These are phyloP conservation scores for Immersiporthe knoxdaviesiana DNA, from an alignment of 2,329 filamentous ascomycete genomes.

Conservation along the genomic window DNA sequence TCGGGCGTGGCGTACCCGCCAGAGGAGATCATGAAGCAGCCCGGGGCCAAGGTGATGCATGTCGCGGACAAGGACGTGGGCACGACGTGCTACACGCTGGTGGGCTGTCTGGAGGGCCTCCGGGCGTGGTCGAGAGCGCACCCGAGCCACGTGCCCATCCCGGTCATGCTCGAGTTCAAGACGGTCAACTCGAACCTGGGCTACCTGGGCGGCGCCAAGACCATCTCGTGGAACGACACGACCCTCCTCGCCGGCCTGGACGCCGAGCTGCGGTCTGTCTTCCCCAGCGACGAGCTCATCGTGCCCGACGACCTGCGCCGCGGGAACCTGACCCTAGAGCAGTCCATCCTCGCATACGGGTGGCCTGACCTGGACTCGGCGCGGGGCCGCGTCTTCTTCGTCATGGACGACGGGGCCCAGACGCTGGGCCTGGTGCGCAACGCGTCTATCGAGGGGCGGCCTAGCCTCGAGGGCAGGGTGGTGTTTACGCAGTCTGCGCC, in stretches of 20 bases:
- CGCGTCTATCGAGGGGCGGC: slow-evolving; percentile 41
- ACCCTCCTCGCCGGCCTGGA: slow-evolving; percentile 48
- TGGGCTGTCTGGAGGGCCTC: slow-evolving; percentile 47
- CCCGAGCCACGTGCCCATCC: slow-evolving; percentile 49
- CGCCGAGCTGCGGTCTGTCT: slow-evolving; percentile 49
- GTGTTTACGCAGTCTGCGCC: slow-evolving; percentile 53
- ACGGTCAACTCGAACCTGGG: slow-evolving; percentile 35
- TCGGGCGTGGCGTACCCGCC: slow-evolving; percentile 44
- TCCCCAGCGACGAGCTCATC: slow-evolving; percentile 46
- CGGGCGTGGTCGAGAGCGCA: slow-evolving; percentile 49
- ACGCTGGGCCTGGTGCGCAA: slow-evolving; percentile 40
- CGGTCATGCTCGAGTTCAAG: slow-evolving; percentile 55
- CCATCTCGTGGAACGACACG: slow-evolving; percentile 48
- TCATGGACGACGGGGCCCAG: slow-evolving; percentile 53
- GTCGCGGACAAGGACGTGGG: slow-evolving; percentile 53
- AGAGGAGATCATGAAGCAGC: slow-evolving; percentile 43
- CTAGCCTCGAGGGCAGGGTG: slow-evolving; percentile 46
- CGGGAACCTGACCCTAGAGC: slow-evolving; percentile 47
- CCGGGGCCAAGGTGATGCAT: slow-evolving; percentile 54
- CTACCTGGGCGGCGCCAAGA: slow-evolving; percentile 40
- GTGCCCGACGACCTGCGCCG: slow-evolving; percentile 50
- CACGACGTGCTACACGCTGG: slow-evolving; percentile 50
- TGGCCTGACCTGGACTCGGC: slow-evolving; percentile 51
- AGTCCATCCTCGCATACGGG: slow-evolving; percentile 49
- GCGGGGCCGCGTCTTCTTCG: slow-evolving; percentile 52